Evolutionary conservation across 75 land plant species (phyloP), one percentile per base, ranked within the genome.

Genomic region (Adiantum capillusveneris): DNA sequence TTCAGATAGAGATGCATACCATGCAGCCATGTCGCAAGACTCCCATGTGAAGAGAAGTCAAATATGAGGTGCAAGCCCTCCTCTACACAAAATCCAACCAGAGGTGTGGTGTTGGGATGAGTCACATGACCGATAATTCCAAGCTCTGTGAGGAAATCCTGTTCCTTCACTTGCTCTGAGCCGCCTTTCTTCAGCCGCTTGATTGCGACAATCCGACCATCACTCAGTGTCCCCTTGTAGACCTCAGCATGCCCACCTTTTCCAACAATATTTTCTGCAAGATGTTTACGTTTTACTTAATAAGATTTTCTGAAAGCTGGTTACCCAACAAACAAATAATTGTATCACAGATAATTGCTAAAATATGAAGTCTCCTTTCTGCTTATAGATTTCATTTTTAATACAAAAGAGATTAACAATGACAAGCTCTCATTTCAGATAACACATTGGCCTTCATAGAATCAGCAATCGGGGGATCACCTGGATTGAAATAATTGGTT

Each of bases 241-340:
- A 90, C 90, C 54, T 82, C 83, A 53, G 84, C 85, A 70, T 77
- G 76, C n/a, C 94, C 94, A 27, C 94, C 94, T 51, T 78, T 88
- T 25, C 94, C 94, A 28, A 88, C 76, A 52, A 81, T 20, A 53
- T 81, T 76, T 22, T 75, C 96, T 90, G 72, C 63, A 48, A n/a
- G n/a, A n/a, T n/a, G n/a, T 25, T 54, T 11, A 42, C 44, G 11
- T 16, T 42, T 42, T 16, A 42, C 44, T 42, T 11, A 16, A 11
- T 16, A 42, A 42, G 44, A 16, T 42, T 11, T 11, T 11, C 44
- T 11, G 44, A 11, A 42, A 42, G 16, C 16, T 42, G 44, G 44
- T 25, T 7, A n/a, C n/a, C n/a, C n/a, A n/a, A n/a, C n/a, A n/a
- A n/a, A n/a, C n/a, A n/a, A n/a, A n/a, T n/a, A n/a, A n/a, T n/a